Evolutionary conservation across 306 rosid genomes (phyloP).

Genomic region (Cyamopsis tetragonoloba): DNA sequence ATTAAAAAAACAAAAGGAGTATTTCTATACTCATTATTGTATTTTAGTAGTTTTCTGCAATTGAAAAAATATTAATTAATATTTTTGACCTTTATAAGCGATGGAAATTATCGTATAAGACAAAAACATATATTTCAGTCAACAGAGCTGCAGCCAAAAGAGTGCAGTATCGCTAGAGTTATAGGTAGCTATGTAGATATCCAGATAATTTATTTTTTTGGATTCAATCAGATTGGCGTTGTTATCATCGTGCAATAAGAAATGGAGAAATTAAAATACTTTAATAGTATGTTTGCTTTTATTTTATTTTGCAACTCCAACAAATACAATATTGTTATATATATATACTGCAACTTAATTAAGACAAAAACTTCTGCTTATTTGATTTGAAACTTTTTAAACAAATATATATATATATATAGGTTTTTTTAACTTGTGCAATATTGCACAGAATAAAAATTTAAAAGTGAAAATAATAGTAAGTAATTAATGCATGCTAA

Average conservation of each 20-base stretch:
- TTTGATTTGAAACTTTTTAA: no score
- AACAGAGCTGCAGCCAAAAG: constrained; percentile 19
- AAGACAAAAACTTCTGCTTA: no score
- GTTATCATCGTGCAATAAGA: not conserved
- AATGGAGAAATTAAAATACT: not conserved
- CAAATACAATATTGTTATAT: no score
- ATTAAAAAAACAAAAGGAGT: no score
- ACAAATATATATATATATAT: no score
- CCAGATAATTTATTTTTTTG: constrained; percentile 5
- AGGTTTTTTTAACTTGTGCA: no score
- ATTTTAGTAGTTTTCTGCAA: constrained; percentile 3
- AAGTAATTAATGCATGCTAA: no score
- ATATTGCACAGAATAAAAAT: no score
- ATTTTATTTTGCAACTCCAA: not conserved
- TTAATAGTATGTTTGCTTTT: not conserved
- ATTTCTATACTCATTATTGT: not conserved
- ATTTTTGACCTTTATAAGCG: constrained; percentile 31
- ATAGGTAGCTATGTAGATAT: constrained; percentile 17
- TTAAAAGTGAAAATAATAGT: no score
- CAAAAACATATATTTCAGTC: constrained; percentile 26
- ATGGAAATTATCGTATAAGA: constrained; percentile 24
- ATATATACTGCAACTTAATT: no score
- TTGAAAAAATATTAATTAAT: constrained; percentile 12
- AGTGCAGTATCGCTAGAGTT: constrained; percentile 25
- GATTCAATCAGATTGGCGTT: constrained; percentile 30